A percentile compares a stretch with the other conserved stretches of the same genome.
Conservation (phyloP, 2,329 filamentous ascomycete genomes). For the Verticillium klebahnii region DNA sequence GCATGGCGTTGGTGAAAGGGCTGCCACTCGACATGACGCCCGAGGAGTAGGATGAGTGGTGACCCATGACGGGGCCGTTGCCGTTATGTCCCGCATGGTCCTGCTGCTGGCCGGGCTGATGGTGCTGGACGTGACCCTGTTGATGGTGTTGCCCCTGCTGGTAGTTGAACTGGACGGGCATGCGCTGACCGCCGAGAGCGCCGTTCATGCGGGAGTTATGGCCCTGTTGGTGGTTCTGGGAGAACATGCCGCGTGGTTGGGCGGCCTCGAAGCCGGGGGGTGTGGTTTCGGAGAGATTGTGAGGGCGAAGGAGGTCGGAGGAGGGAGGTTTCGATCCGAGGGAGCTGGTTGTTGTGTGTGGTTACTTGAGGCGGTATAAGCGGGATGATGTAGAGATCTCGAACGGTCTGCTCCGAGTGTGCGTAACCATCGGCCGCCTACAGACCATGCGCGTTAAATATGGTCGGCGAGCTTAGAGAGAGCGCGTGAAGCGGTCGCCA, state of each 20-base stretch:
- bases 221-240: slow-evolving; percentile 65
- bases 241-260: slow-evolving; percentile 58
- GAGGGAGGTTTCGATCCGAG: slow-evolving; percentile 20
- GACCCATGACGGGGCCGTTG: slow-evolving; percentile 50
- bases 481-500: slow-evolving; percentile 2
- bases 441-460: slow-evolving; percentile 26
- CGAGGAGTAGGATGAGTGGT: slow-evolving; percentile 59
- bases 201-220: slow-evolving; percentile 75
- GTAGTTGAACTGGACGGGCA: slow-evolving; percentile 66
- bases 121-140: slow-evolving; percentile 61
- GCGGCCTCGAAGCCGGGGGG: slow-evolving; percentile 17
- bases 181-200: slow-evolving; percentile 53
- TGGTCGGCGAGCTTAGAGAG: slow-evolving; percentile 10
- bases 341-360: slow-evolving; percentile 38
- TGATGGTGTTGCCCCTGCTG: slow-evolving; percentile 59
- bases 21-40: slow-evolving; percentile 62
- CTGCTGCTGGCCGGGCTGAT: slow-evolving; percentile 53
- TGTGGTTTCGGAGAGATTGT: slow-evolving; percentile 17
- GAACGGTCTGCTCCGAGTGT: slow-evolving; percentile 55
- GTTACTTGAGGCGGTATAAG: slow-evolving; percentile 29
- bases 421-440: slow-evolving; percentile 68
- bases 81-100: slow-evolving; percentile 51
- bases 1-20: slow-evolving; percentile 50
- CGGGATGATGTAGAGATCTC: slow-evolving; percentile 51
- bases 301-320: slow-evolving; percentile 20